These are phyloP conservation scores for Entomortierella beljakovae DNA, from an alignment of 192 early-diverging fungal genomes.

Conservation along the genomic window DNA sequence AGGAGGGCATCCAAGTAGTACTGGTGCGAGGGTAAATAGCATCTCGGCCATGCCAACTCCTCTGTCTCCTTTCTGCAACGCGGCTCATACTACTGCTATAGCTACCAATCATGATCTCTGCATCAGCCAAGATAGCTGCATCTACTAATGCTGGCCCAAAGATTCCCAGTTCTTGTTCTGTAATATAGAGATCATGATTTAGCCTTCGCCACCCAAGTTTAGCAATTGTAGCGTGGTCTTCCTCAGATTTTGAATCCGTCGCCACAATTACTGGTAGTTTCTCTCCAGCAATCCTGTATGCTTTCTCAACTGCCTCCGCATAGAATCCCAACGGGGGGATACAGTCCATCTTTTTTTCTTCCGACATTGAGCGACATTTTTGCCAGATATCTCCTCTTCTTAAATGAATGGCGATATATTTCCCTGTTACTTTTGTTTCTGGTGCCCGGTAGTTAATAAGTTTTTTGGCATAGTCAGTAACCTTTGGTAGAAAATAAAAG, in stretches of 20 bases:
- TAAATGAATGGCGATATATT: conserved; percentile 44
- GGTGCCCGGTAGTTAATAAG: conserved; percentile 30
- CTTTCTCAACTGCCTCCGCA: conserved; percentile 35
- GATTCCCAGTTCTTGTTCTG: conserved; percentile 37
- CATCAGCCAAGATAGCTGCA: conserved; percentile 31
- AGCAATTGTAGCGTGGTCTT: conserved; percentile 33
- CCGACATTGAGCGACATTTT: conserved; percentile 20
- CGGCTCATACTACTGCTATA: conserved; percentile 32
- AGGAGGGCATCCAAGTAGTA: conserved; percentile 20
- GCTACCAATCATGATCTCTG: conserved; percentile 37
- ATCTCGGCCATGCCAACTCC: conserved; percentile 20
- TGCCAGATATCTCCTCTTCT: conserved; percentile 48
- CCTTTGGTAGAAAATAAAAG: conserved; percentile 22
- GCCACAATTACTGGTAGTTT: conserved; percentile 33
- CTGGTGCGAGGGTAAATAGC: conserved; percentile 36
- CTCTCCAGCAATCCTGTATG: not conserved
- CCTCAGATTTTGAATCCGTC: conserved; percentile 18
- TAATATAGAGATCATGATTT: conserved; percentile 41
- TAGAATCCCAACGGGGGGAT: conserved; percentile 34
- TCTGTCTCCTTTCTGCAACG: conserved; percentile 22
- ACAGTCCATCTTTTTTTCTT: conserved; percentile 24
- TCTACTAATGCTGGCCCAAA: conserved; percentile 47
- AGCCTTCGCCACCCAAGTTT: conserved; percentile 33
- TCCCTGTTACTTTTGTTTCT: conserved; percentile 14
- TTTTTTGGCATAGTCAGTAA: conserved; percentile 13